phyloP scores from a whole-genome alignment of 2,329 filamentous ascomycete genomes.

The Madurella fahalii region DNA sequence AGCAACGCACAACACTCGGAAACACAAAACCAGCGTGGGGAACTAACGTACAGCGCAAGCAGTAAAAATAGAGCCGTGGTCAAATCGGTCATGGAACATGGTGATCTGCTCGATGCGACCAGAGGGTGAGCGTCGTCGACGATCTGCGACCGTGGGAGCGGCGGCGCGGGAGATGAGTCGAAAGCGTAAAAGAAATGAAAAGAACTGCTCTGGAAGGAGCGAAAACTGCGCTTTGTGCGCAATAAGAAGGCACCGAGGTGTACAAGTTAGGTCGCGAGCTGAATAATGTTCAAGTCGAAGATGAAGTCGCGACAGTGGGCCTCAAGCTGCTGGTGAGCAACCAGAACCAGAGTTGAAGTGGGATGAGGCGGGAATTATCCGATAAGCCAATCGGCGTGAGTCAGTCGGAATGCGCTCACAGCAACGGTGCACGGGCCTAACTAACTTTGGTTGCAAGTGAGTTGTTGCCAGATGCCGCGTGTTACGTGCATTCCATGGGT shows the following conservation, averaged over 20 bases:
- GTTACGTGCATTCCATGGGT: too few species aligned
- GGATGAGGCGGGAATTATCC: constrained; percentile 24
- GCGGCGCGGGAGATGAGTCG: neutral
- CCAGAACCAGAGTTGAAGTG: constrained; percentile 10
- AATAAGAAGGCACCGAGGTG: neutral
- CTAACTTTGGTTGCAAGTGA: too few species aligned
- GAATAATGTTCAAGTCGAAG: constrained; percentile 13
- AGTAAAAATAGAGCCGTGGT: constrained; percentile 15
- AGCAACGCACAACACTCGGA: too few species aligned
- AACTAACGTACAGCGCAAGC: constrained; percentile 19
- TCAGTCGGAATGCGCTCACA: neutral
- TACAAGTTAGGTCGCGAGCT: constrained; percentile 10
- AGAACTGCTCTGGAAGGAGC: neutral
- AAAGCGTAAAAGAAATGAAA: neutral
- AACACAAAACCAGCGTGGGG: too few species aligned
- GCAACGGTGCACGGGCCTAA: too few species aligned
- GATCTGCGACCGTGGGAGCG: too few species aligned
- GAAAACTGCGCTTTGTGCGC: neutral
- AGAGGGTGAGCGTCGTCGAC: neutral
- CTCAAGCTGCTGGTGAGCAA: constrained; percentile 11
- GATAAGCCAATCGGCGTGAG: constrained; percentile 21
- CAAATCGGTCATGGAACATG: constrained; percentile 22
- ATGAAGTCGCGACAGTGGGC: constrained; percentile 13
- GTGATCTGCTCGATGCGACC: constrained; percentile 18
- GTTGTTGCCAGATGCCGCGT: too few species aligned